These are phyloP conservation scores for Sambucus nigra DNA, from an alignment of 129 eudicot genomes.

Conservation along the genomic window DNA sequence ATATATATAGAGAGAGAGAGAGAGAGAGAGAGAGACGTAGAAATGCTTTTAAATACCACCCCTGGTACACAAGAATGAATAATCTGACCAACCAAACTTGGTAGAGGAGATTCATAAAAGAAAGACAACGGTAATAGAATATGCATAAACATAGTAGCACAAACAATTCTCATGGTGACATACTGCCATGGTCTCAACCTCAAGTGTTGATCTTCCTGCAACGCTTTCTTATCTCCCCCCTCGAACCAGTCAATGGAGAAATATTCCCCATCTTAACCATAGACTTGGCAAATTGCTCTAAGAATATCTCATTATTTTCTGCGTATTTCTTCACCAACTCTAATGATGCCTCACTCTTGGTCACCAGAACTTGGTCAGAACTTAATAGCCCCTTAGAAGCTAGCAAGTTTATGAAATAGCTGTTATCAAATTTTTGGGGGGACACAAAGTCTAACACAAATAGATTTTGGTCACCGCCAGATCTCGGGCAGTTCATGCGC, in stretches of 20 bases:
- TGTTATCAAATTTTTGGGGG: slow-evolving; percentile 66
- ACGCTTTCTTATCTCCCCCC: slow-evolving; percentile 66
- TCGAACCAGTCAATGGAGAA: no score
- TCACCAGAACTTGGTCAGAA: slow-evolving; percentile 68
- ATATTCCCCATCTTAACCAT: slow-evolving; percentile 92
- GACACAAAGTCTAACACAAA: slow-evolving; percentile 53
- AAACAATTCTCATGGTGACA: no score
- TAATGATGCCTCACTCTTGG: slow-evolving; percentile 45
- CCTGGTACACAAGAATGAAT: no score
- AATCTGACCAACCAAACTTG: no score
- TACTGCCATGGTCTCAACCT: no score
- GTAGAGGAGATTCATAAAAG: no score
- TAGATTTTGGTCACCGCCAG: slow-evolving; percentile 83
- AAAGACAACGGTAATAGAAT: no score
- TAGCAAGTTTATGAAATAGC: slow-evolving; percentile 68
- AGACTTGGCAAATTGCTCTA: slow-evolving; percentile 73
- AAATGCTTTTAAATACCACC: no score
- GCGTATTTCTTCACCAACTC: slow-evolving; percentile 71
- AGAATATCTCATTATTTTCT: slow-evolving; percentile 38
- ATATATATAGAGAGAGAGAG: no score
- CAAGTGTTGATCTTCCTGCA: slow-evolving; percentile 76
- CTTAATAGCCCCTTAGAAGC: slow-evolving; percentile 67
- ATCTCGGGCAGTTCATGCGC: slow-evolving; percentile 50
- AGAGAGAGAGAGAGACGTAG: no score
- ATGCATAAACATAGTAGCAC: no score